Evolutionary conservation across 768 basidiomycete species (phyloP), one percentile per base, ranked within the genome.

Genomic region (Pilatotrama ljubarskyi): DNA sequence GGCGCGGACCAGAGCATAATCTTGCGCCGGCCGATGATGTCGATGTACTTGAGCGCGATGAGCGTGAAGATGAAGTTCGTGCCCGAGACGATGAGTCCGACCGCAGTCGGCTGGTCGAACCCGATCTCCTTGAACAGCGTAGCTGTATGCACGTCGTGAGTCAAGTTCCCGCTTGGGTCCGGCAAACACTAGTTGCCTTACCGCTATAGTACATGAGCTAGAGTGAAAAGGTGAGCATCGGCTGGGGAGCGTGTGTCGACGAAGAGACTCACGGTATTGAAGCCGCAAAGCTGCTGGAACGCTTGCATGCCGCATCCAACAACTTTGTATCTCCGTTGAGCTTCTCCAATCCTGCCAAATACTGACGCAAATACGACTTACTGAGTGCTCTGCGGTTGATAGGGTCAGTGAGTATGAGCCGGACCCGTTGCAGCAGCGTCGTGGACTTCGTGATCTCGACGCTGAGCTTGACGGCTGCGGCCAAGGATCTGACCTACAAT

Each of bases 241-340:
- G n/a, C n/a, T n/a, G n/a, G n/a, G n/a, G n/a, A n/a, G n/a, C n/a
- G n/a, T n/a, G n/a, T n/a, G n/a, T n/a, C n/a, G n/a, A 20, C 14
- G 15, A 6, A 13, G 3, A 9, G n/a, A n/a, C 55, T 84, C 58
- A 91, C 80, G 0, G 91, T 90, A 67, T 93, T 92, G 78, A 91
- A 92, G 1, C 91, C 91, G 61, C 85, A 92, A 0, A 93, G 78
- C 69, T 93, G 91, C 68, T 94, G 91, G 73, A 85, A 87, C 0
- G 87, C 90, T 74, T 93, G 91, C 72, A 93, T 83, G 43, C 88
- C 91, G 68, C 88, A 90, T 10, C 83, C 87, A 14, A 93, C 79
- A 63, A 89, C 88, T 90, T 57, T 13, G 49, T 14, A 17, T 32
- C 38, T 36, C 36, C 4, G 26, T n/a, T n/a, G 35, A 9, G 38